Conservation (phyloP, 2,329 filamentous ascomycete species). For the Colletotrichum costaricense region DNA sequence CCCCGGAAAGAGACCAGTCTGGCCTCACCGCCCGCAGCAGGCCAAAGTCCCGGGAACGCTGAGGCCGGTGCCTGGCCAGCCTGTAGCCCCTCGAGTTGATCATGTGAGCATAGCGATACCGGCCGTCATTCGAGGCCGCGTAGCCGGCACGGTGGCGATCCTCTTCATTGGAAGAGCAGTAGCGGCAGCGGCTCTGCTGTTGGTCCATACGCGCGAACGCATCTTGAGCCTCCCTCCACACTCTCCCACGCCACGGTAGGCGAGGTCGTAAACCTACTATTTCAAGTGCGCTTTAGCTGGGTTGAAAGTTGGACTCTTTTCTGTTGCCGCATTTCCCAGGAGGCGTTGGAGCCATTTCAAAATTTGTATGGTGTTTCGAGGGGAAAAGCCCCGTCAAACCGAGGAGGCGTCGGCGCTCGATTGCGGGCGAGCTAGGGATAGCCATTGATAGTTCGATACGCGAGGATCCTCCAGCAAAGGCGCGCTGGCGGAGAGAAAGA, state of each 20-base stretch:
- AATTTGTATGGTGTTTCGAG: neutral
- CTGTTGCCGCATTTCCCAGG: neutral
- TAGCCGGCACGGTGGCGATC: neutral
- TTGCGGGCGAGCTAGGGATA: neutral
- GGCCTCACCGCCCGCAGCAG: neutral
- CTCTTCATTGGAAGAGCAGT: neutral
- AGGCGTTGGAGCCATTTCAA: neutral
- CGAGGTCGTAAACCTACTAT: neutral
- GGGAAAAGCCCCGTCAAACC: neutral
- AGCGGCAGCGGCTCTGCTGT: neutral
- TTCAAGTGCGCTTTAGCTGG: neutral
- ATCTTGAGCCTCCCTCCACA: neutral
- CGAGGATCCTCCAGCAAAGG: neutral
- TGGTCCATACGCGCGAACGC: neutral
- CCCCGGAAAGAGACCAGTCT: neutral
- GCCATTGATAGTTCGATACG: neutral
- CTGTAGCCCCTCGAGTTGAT: neutral
- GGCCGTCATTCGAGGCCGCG: neutral
- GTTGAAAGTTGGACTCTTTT: neutral
- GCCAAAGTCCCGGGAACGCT: neutral
- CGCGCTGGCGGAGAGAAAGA: neutral
- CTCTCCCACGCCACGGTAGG: neutral
- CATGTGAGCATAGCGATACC: neutral
- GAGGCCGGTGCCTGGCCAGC: neutral
- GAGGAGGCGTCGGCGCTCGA: neutral